Evolutionary conservation across 1,284 basidiomycete genomes (phyloP), one percentile per base, ranked within the genome.

Genomic region (Cryptococcus floricola): DNA sequence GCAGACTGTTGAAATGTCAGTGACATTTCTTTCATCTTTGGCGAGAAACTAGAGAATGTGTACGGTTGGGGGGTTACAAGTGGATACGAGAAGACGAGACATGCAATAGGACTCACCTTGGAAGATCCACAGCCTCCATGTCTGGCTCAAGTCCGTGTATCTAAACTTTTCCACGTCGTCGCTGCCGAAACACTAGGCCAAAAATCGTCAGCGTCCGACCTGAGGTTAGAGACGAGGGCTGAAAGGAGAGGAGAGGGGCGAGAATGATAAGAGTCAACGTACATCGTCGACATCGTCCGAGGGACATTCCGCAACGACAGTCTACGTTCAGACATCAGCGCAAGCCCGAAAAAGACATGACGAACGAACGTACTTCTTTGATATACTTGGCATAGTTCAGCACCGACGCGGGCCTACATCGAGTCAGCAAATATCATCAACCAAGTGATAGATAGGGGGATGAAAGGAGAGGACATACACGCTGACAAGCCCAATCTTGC

Each of bases 101-200:
- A 19, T 19, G 19, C 19, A 19, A 25, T 10, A 9, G 4, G 4
- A 52, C 67, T 18, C 39, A 73, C 71, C 69, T 75, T 96, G 93
- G 82, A 92, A 98, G 2, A 82, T 73, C 94, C 94, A 98, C 12
- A 88, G 80, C 44, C 91, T 82, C 90, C 91, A 94, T 0, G 81
- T 82, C 70, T 89, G 82, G 56, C 83, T 79, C 7, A 90, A 76
- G 13, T 81, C 82, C 0, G 82, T 83, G 13, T 81, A 80, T 59
- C 82, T 81, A 76, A 85, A 95, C 63, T 83, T 80, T 1, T 79
- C 66, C 62, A 87, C 87, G 63, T 95, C 79, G 57, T 81, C 83
- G 0, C 89, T 88, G 16, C 90, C 90, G 68, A 96, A 96, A 75
- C 94, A 97, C 85, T 91, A 53, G 42, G 1, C 6, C 42, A 13